Evolutionary conservation across 2,329 filamentous ascomycete species (phyloP).

Genomic region (Pseudocercospora crystallina): DNA sequence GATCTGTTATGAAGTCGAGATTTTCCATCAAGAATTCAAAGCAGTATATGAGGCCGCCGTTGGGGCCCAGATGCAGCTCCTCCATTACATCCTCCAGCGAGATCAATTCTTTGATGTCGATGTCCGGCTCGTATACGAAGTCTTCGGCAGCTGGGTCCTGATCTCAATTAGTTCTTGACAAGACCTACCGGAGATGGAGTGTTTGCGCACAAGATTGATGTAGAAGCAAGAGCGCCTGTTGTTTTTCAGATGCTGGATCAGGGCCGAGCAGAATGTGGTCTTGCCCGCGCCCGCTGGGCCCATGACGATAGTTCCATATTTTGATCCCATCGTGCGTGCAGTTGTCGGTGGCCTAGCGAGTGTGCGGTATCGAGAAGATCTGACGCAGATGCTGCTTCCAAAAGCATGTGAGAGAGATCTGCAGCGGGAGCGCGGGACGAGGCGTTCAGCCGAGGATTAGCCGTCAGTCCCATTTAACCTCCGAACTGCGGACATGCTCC

Average conservation of each 20-base stretch:
- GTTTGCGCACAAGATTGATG: constrained; percentile 71
- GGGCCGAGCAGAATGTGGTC: constrained; percentile 90
- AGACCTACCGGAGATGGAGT: no score
- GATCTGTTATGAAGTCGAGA: constrained; percentile 84
- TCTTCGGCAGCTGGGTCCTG: constrained; percentile 75
- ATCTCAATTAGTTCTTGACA: no score
- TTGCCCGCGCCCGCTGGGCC: constrained; percentile 96
- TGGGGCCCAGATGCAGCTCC: constrained; percentile 84
- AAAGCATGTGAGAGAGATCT: no score
- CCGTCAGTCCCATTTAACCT: no score
- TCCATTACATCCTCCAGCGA: constrained; percentile 96
- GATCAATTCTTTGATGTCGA: constrained; percentile 94
- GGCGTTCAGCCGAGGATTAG: not conserved
- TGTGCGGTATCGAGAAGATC: no score
- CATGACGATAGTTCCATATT: constrained; percentile 93
- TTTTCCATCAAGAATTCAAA: constrained; percentile 96
- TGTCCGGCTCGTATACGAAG: constrained; percentile 86
- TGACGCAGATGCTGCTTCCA: no score
- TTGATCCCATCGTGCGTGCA: constrained; percentile 44
- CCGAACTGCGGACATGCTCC: no score
- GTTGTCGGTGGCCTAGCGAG: not conserved
- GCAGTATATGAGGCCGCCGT: constrained; percentile 91
- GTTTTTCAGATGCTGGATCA: constrained; percentile 89
- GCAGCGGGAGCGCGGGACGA: no score
- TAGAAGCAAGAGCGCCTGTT: constrained; percentile 95